Percentiles rank a stretch among this genome's conserved stretches.
phyloP scores from a whole-genome alignment of 129 eudicot species.

The Helianthus annuus region DNA sequence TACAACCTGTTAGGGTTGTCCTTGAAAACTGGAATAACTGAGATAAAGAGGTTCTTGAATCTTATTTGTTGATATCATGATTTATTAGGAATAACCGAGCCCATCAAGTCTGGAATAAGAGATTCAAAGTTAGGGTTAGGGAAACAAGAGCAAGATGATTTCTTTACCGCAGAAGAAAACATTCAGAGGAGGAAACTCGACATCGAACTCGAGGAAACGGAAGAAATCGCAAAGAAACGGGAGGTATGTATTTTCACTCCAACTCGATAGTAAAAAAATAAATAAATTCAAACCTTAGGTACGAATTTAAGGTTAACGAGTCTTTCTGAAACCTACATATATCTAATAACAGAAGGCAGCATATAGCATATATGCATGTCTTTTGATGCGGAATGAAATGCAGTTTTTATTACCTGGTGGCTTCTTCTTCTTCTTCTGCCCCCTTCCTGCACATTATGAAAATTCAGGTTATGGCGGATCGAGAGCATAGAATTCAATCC shows the following conservation, averaged over 20 bases:
- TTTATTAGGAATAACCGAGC: constrained; percentile 81
- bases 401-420: constrained; percentile 99
- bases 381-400: constrained; percentile 76
- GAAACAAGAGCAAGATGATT: constrained; percentile 96
- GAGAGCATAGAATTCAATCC: constrained; percentile 89
- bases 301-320: constrained; percentile 53
- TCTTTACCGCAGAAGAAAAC: constrained; percentile 93
- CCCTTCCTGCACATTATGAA: constrained; percentile 96
- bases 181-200: constrained; percentile 90
- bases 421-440: constrained; percentile 59
- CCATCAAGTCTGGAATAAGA: constrained; percentile 93
- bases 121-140: constrained; percentile 88
- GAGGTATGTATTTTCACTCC: constrained; percentile 65
- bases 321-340: constrained; percentile 63
- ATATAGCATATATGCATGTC: constrained; percentile 84
- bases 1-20: too few relatives aligned
- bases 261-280: constrained; percentile 7
- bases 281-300: constrained; percentile 26
- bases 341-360: constrained; percentile 94
- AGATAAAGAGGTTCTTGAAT: neutral
- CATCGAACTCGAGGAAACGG: constrained; percentile 89
- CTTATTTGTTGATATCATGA: neutral
- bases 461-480: constrained; percentile 99
- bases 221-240: constrained; percentile 83
- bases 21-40: too few relatives aligned